Evolutionary conservation across 2,329 filamentous ascomycete species (phyloP).

Genomic region (Bipolaris zeicola): DNA sequence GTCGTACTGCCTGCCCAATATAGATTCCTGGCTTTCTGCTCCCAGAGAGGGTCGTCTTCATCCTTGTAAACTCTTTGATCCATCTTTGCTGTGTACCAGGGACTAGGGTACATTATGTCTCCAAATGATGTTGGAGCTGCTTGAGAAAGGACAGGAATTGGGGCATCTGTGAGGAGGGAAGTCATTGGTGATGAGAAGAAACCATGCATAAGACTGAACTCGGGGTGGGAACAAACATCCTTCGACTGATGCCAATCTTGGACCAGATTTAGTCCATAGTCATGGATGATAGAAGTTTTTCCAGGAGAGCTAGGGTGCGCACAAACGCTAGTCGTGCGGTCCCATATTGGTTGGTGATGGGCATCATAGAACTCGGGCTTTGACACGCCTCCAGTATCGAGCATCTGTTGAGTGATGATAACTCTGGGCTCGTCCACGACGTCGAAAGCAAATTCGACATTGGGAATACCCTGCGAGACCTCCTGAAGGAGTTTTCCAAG

Average conservation of each 20-base stretch:
- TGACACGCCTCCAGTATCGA: constrained; percentile 5
- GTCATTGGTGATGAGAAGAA: constrained; percentile 54
- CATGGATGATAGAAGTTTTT: background rate
- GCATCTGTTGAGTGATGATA: constrained; percentile 8
- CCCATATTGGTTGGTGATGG: constrained; percentile 8
- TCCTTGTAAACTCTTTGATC: constrained; percentile 50
- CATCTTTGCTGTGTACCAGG: constrained; percentile 55
- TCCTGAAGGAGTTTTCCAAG: constrained; percentile 4
- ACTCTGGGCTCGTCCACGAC: constrained; percentile 17
- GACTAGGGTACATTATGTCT: constrained; percentile 57
- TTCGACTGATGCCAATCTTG: constrained; percentile 4
- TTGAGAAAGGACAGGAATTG: constrained; percentile 56
- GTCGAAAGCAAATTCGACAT: constrained; percentile 17
- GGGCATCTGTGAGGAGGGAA: constrained; percentile 49
- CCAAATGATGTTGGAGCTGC: constrained; percentile 55
- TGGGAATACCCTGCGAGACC: constrained; percentile 5
- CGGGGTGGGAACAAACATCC: constrained; percentile 25
- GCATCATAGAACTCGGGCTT: constrained; percentile 5
- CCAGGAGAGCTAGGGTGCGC: background rate
- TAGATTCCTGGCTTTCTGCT: constrained; percentile 56
- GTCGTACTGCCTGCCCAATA: constrained; percentile 66
- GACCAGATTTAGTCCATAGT: constrained; percentile 11
- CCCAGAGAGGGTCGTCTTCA: constrained; percentile 54
- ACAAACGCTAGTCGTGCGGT: constrained; percentile 1
- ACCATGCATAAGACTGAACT: constrained; percentile 54